These are phyloP conservation scores for Lactarius deliciosus DNA, from an alignment of 768 basidiomycete genomes.

Conservation along the genomic window DNA sequence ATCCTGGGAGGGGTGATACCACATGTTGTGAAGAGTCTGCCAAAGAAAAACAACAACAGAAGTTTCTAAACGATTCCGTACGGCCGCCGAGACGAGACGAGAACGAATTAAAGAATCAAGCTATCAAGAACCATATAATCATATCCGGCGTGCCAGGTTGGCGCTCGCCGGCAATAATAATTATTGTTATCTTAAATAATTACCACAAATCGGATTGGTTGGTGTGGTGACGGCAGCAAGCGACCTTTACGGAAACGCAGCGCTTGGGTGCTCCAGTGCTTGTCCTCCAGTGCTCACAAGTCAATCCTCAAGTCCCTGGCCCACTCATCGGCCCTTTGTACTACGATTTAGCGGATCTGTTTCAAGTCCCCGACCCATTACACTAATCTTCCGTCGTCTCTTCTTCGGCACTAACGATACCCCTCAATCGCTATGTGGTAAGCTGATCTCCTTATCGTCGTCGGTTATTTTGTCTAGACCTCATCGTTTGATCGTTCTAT, in stretches of 20 bases:
- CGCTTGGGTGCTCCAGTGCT: neutral
- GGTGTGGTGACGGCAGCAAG: conserved; percentile 19
- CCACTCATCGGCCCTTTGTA: conserved; percentile 6
- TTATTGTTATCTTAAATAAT: neutral
- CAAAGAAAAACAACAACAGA: conserved; percentile 2
- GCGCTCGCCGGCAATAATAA: conserved; percentile 1
- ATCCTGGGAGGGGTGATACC: conserved; percentile 13
- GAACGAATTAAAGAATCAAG: conserved; percentile 7
- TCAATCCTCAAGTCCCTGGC: conserved; percentile 6
- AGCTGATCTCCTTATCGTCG: conserved; percentile 13
- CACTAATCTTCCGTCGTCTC: conserved; percentile 4
- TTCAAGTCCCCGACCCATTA: neutral
- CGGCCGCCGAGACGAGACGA: conserved; percentile 15
- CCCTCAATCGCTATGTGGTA: conserved; percentile 26
- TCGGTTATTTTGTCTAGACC: conserved; percentile 6
- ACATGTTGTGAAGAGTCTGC: conserved; percentile 25
- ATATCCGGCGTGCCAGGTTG: conserved; percentile 1
- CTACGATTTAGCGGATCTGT: conserved; percentile 14
- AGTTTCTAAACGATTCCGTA: conserved; percentile 3
- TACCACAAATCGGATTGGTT: neutral
- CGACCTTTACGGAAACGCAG: conserved; percentile 12
- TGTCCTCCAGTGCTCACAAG: conserved; percentile 3
- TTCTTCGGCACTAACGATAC: conserved; percentile 18
- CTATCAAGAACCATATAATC: conserved; percentile 6
- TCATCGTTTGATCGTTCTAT: conserved; percentile 7